Percentiles rank a stretch among this genome's conserved stretches.
These are phyloP conservation scores for Pythium diclinum DNA, from an alignment of 352 stramenopile species.

Conservation along the genomic window DNA sequence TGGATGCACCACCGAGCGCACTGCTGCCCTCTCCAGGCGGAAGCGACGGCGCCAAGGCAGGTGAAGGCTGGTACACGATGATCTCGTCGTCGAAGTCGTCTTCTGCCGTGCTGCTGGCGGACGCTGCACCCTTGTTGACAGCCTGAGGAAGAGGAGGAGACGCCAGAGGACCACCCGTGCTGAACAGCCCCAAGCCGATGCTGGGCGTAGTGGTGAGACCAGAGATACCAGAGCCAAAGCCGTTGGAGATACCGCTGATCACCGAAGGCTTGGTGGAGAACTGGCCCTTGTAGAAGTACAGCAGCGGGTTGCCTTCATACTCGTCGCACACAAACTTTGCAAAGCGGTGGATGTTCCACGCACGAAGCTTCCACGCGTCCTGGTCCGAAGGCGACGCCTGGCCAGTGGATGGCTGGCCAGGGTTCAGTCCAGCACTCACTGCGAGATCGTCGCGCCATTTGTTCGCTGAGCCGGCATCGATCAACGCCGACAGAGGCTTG, in stretches of 20 bases:
- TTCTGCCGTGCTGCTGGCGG: conserved; percentile 4
- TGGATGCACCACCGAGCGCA: conserved; percentile 32
- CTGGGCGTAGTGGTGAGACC: neutral
- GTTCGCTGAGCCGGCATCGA: conserved; percentile 20
- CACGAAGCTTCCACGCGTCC: conserved; percentile 49
- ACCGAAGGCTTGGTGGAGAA: conserved; percentile 34
- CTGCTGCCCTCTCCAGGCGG: conserved; percentile 24
- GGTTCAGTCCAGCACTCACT: conserved; percentile 2
- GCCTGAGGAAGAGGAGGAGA: neutral
- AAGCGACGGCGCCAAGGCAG: conserved; percentile 29
- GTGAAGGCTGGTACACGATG: conserved; percentile 77
- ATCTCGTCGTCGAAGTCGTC: conserved; percentile 85
- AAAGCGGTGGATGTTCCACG: conserved; percentile 64
- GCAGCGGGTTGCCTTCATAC: conserved; percentile 55
- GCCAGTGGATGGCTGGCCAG: neutral
- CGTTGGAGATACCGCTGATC: conserved; percentile 24
- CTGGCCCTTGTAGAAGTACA: conserved; percentile 45
- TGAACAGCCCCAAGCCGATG: conserved; percentile 11
- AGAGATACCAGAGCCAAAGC: conserved; percentile 2
- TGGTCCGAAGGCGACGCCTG: conserved; percentile 33
- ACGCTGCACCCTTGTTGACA: neutral
- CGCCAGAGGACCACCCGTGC: neutral
- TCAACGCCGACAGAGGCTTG: conserved; percentile 39
- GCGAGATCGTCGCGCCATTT: conserved; percentile 33
- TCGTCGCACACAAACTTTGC: conserved; percentile 54